Base-by-base conservation (phyloP, 2,329 filamentous ascomycete species). In the Fusarium tuaranense region DNA sequence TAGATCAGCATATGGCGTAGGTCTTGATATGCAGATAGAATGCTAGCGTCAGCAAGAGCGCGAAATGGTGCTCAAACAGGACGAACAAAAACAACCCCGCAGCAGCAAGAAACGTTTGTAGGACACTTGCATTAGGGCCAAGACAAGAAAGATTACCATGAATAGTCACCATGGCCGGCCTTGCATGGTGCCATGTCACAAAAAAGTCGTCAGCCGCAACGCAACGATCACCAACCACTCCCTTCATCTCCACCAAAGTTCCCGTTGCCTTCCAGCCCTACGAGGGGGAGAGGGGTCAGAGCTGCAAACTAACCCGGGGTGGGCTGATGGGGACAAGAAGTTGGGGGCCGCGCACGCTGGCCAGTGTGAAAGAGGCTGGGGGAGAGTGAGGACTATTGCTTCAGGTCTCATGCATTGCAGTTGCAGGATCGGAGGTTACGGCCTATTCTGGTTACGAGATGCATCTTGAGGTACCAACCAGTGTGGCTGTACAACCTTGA, bases 201-300 rank as follows among this genome's bases (percentile, higher is more conserved):
- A 32, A 38, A 14, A 48, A n/a, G 70, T 64, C 22, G 39, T 71
- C 71, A 74, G 68, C 71, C 71, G 71, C 68, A 41, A 22, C 25
- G 39, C 25, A 32, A 25, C 41, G 39, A 63, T 32, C 61, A 38
- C 41, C 18, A 65, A 69, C 39, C 41, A 39, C 25, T 7, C 6
- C 30, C 38, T 32, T 41, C 36, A 64, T 55, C 41, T 66, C 61
- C 67, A 61, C 48, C 46, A 22, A n/a, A n/a, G 44, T 57, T 20
- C 61, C 22, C 9, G 12, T 20, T 41, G 25, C 12, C 9, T 22
- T 46, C 69, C 71, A 73, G 71, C 71, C 71, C 71, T 73, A 73
- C 63, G 48, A 60, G 63, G 41, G 41, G 20, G 20, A 25, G 65
- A 13, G 58, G 39, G 41, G 30, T 62, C 60, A 36, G 38, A 44